Percentiles rank a stretch among this genome's conserved stretches.
Conservation (phyloP, 1,284 basidiomycete genomes). For the Sparassis latifolia region DNA sequence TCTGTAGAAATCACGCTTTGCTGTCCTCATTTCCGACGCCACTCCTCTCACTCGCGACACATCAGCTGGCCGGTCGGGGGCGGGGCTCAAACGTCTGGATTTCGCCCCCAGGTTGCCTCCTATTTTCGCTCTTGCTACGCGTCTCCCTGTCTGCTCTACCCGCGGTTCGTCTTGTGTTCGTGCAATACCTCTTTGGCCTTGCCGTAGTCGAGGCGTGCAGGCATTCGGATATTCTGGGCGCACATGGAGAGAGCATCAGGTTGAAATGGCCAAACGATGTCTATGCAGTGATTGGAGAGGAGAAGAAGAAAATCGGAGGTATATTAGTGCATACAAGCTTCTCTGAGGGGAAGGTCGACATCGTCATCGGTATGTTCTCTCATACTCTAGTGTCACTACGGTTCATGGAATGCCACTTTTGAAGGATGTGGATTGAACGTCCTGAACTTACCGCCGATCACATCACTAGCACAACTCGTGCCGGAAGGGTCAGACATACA, state of each 20-base stretch:
- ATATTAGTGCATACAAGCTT: conserved; percentile 91
- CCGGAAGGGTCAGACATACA: conserved; percentile 22
- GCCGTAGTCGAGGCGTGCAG: conserved; percentile 85
- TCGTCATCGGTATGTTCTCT: conserved; percentile 67
- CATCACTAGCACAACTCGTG: conserved; percentile 74
- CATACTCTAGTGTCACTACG: background rate
- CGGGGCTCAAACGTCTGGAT: conserved; percentile 91
- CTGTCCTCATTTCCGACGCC: conserved; percentile 71
- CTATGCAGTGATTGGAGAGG: conserved; percentile 59
- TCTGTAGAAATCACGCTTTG: conserved; percentile 68
- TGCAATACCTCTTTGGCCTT: conserved; percentile 92
- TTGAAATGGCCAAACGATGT: conserved; percentile 99
- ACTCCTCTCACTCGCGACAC: conserved; percentile 76
- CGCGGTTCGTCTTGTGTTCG: conserved; percentile 76
- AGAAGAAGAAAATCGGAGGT: conserved; percentile 78
- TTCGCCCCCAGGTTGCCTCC: conserved; percentile 85
- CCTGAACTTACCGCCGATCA: conserved; percentile 78
- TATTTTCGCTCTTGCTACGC: conserved; percentile 78
- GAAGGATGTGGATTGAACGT: conserved; percentile 90
- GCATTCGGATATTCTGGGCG: conserved; percentile 43
- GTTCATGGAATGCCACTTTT: background rate
- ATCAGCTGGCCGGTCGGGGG: conserved; percentile 86
- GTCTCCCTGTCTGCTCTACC: conserved; percentile 49
- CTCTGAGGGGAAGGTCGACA: conserved; percentile 60
- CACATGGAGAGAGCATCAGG: conserved; percentile 54